phyloP scores from a whole-genome alignment of 371 early-diverging fungal genomes.

The Mucor piriformis region DNA sequence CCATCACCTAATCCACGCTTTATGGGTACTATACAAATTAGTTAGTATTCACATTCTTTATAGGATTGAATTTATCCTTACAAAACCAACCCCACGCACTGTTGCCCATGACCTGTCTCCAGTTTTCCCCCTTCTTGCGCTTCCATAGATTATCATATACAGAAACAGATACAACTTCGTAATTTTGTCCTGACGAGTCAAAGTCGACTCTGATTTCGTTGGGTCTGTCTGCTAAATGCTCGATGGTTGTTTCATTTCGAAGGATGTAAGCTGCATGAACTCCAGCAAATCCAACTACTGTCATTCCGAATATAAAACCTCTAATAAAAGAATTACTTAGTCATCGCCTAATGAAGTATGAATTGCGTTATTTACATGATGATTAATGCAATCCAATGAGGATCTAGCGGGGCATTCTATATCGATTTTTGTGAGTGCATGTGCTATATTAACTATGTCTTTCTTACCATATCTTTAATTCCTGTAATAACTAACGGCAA shows the following conservation, averaged over 20 bases:
- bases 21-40: constrained; percentile 33
- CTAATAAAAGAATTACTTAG: constrained; percentile 11
- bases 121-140: constrained; percentile 41
- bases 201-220: constrained; percentile 50
- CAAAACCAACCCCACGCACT: constrained; percentile 42
- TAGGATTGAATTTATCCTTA: constrained; percentile 23
- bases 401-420: constrained; percentile 34
- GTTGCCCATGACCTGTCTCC: constrained; percentile 51
- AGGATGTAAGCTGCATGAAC: constrained; percentile 56
- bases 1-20: constrained; percentile 53
- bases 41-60: neutral
- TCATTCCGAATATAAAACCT: constrained; percentile 46
- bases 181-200: constrained; percentile 43
- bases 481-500: constrained; percentile 40
- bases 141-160: constrained; percentile 54
- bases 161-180: constrained; percentile 51
- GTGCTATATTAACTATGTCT: neutral
- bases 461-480: constrained; percentile 39
- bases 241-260: constrained; percentile 60
- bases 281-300: constrained; percentile 49
- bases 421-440: no score
- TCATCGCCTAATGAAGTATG: no score
- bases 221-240: constrained; percentile 49
- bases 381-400: constrained; percentile 45
- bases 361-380: constrained; percentile 31